Evolutionary conservation across 2,329 filamentous ascomycete species (phyloP).

Genomic region (Monilinia fructicola): DNA sequence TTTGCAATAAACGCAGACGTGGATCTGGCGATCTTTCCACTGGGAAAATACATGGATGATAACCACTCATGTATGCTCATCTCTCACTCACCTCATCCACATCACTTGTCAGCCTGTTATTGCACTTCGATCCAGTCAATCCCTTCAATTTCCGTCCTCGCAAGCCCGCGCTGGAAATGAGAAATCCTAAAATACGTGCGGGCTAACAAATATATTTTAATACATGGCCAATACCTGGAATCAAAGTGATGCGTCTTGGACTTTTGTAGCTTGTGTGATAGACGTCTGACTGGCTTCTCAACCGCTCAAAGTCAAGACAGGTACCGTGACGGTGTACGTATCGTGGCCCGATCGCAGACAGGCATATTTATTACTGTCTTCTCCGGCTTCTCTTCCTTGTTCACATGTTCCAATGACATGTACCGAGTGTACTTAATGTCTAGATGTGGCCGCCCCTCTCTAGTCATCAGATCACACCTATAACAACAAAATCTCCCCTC

Average conservation of each 20-base stretch:
- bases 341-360: slow-evolving; percentile 41
- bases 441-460: slow-evolving; percentile 27
- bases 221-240: slow-evolving; percentile 20
- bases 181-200: slow-evolving; percentile 12
- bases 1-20: slow-evolving; percentile 21
- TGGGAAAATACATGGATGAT: slow-evolving; percentile 19
- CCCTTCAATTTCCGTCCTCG: slow-evolving; percentile 17
- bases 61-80: slow-evolving; percentile 17
- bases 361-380: slow-evolving; percentile 30
- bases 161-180: slow-evolving; percentile 25
- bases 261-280: slow-evolving; percentile 4
- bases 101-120: slow-evolving; percentile 15
- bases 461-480: slow-evolving; percentile 36
- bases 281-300: slow-evolving; percentile 14
- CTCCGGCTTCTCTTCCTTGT: slow-evolving; percentile 32
- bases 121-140: slow-evolving; percentile 4
- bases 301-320: slow-evolving; percentile 47
- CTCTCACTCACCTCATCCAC: slow-evolving; percentile 11
- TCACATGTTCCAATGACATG: slow-evolving; percentile 36
- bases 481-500: slow-evolving; percentile 23
- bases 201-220: slow-evolving; percentile 11
- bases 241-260: neutral
- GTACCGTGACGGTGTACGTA: slow-evolving; percentile 43
- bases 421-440: slow-evolving; percentile 35
- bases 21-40: slow-evolving; percentile 20